These are phyloP conservation scores for Adansonia digitata DNA, from an alignment of 345 rosid species.

Conservation along the genomic window DNA sequence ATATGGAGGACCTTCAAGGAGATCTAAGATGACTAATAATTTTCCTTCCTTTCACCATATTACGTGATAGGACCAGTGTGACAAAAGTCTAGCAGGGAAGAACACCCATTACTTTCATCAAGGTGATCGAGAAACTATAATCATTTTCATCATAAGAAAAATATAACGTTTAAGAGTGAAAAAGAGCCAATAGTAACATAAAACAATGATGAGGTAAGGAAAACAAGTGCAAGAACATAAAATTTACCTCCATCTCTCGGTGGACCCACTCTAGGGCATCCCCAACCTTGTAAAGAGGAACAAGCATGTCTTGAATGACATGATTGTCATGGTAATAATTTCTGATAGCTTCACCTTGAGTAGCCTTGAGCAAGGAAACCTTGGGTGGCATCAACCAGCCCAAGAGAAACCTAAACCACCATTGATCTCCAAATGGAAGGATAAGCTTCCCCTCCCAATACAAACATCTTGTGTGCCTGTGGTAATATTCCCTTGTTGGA, in stretches of 20 bases:
- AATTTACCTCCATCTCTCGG: slow-evolving; percentile 88
- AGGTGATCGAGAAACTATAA: not conserved
- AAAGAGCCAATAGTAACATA: not conserved
- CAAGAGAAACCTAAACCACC: slow-evolving; percentile 87
- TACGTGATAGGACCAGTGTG: not conserved
- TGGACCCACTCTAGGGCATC: slow-evolving; percentile 95
- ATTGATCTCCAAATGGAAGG: slow-evolving; percentile 94
- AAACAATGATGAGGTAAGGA: not conserved
- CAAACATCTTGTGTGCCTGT: slow-evolving; percentile 94
- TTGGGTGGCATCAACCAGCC: slow-evolving; percentile 99
- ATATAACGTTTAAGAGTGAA: not conserved
- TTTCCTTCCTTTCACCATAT: not conserved
- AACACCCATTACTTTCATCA: not conserved
- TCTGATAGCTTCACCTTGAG: slow-evolving; percentile 97
- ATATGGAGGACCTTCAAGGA: not conserved
- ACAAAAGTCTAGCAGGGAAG: not conserved
- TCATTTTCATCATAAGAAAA: not conserved
- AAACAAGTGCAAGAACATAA: not conserved
- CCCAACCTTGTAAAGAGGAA: slow-evolving; percentile 94
- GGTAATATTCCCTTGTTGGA: slow-evolving; percentile 95
- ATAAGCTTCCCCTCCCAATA: slow-evolving; percentile 99
- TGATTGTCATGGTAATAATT: slow-evolving; percentile 98
- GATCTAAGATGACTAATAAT: not conserved
- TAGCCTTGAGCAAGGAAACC: slow-evolving; percentile 96
- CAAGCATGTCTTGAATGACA: slow-evolving; percentile 98